These are phyloP conservation scores for Pugionium dolabratum DNA, from an alignment of 345 rosid species.

Conservation along the genomic window DNA sequence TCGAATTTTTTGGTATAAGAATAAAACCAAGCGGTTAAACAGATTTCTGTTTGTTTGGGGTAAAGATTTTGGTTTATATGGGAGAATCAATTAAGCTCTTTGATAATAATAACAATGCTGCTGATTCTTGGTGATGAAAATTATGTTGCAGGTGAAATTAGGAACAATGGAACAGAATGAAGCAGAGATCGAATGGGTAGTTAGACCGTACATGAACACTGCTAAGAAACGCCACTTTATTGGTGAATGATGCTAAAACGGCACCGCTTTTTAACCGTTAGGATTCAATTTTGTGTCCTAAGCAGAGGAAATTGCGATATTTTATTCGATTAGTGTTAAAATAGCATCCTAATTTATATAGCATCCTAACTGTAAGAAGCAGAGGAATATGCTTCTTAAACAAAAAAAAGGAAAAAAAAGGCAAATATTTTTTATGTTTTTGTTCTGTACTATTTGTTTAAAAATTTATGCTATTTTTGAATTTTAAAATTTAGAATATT, in stretches of 20 bases:
- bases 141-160: slow-evolving; percentile 57
- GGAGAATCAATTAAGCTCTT: background rate
- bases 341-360: too few species aligned
- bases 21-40: background rate
- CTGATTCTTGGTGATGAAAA: background rate
- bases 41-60: background rate
- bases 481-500: too few species aligned
- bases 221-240: slow-evolving; percentile 62
- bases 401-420: too few species aligned
- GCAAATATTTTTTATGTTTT: too few species aligned
- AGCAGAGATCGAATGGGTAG: slow-evolving; percentile 80
- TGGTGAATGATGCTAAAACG: slow-evolving; percentile 58
- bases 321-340: too few species aligned
- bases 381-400: too few species aligned
- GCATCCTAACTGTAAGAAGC: too few species aligned
- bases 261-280: slow-evolving; percentile 1
- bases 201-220: slow-evolving; percentile 87
- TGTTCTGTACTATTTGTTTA: too few species aligned
- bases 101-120: background rate
- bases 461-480: too few species aligned
- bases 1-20: background rate
- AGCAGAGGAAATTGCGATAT: too few species aligned
- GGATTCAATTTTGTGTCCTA: too few species aligned
- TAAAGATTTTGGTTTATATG: background rate
- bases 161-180: slow-evolving; percentile 88